Conservation (phyloP, 1,284 basidiomycete species). For the Malassezia obtusa region DNA sequence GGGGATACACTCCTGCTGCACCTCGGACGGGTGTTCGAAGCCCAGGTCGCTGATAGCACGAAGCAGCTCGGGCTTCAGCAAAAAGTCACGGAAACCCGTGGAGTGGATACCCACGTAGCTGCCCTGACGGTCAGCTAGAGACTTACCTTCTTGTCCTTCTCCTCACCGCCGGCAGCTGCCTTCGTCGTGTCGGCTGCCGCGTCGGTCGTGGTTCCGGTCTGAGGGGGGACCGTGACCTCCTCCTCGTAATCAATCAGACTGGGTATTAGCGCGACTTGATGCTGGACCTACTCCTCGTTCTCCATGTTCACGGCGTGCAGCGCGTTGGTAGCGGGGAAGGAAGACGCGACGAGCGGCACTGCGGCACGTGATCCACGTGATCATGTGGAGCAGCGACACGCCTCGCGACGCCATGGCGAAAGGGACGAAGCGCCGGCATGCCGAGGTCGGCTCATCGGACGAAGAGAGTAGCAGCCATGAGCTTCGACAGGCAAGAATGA, state of each 20-base stretch:
- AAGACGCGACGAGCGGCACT: neutral
- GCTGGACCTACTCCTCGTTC: slow-evolving; percentile 45
- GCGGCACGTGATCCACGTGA: slow-evolving; percentile 14
- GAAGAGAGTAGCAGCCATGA: neutral
- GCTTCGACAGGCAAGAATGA: neutral
- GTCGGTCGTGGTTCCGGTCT: slow-evolving; percentile 25
- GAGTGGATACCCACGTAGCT: slow-evolving; percentile 49
- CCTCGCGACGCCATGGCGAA: neutral
- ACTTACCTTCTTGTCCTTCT: slow-evolving; percentile 40
- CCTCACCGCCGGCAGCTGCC: slow-evolving; percentile 26
- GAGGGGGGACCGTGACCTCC: slow-evolving; percentile 34
- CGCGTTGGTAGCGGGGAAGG: slow-evolving; percentile 5
- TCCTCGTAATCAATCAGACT: slow-evolving; percentile 49
- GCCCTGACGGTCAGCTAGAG: slow-evolving; percentile 14
- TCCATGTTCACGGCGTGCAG: slow-evolving; percentile 31
- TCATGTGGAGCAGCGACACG: neutral
- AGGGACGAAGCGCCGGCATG: slow-evolving; percentile 3
- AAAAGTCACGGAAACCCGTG: slow-evolving; percentile 61
- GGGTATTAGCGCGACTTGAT: neutral
- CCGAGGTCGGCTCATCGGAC: neutral
- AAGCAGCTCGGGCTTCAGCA: slow-evolving; percentile 90
- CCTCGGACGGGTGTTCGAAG: slow-evolving; percentile 99
- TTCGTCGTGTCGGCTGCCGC: slow-evolving; percentile 26
- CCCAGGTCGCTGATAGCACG: slow-evolving; percentile 96
- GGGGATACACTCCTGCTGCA: slow-evolving; percentile 99